Conservation (phyloP, 106 monocot genomes). For the Vanilla planifolia region DNA sequence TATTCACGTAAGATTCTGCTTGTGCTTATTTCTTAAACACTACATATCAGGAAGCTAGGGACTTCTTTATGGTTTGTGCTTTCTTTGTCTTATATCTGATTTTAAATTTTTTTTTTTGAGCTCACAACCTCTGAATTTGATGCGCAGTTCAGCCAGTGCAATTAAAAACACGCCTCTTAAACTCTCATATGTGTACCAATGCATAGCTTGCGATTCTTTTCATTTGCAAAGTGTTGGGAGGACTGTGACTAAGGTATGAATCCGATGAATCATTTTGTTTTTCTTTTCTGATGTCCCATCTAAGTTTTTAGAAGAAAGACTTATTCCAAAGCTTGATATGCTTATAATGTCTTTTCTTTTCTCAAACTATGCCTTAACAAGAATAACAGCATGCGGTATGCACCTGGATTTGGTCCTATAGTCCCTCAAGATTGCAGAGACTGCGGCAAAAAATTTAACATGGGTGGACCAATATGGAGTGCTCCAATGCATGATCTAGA, state of each 20-base stretch:
- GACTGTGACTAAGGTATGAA: constrained; percentile 61
- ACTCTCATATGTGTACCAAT: constrained; percentile 87
- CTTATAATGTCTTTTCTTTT: neutral
- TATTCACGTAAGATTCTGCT: constrained; percentile 59
- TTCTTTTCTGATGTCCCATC: neutral
- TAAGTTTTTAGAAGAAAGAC: neutral
- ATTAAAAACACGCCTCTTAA: constrained; percentile 84
- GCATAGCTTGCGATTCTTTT: constrained; percentile 94
- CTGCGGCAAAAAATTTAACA: constrained; percentile 81
- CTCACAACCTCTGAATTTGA: constrained; percentile 2
- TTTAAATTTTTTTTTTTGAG: neutral
- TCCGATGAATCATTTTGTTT: neutral
- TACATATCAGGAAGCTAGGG: neutral
- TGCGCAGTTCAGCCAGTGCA: constrained; percentile 66
- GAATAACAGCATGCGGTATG: constrained; percentile 67
- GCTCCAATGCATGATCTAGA: constrained; percentile 93
- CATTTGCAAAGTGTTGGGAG: constrained; percentile 89
- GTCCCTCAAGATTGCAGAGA: constrained; percentile 79
- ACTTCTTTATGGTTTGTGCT: neutral
- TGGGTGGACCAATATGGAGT: constrained; percentile 98
- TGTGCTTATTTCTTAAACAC: constrained; percentile 4
- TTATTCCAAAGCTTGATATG: no score
- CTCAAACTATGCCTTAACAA: constrained; percentile 20
- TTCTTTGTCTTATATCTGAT: neutral
- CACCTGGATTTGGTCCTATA: constrained; percentile 74